phyloP scores from a whole-genome alignment of 1,284 basidiomycete genomes.

The Ceratobasidium sp. region DNA sequence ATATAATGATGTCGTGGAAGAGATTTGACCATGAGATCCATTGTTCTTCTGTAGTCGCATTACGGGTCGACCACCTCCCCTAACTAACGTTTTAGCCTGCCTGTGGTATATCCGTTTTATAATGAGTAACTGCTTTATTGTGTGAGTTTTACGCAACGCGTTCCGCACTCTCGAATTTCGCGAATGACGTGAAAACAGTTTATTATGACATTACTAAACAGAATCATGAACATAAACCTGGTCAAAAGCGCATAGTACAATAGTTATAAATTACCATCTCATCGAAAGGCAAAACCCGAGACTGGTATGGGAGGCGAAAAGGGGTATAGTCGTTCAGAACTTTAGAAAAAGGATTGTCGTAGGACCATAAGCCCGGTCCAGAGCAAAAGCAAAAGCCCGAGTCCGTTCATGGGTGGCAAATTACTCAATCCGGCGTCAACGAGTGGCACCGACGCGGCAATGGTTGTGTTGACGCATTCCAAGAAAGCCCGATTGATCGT shows the following conservation, averaged over 20 bases:
- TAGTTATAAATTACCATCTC: not conserved
- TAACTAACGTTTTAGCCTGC: no score
- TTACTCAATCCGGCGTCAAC: slow-evolving; percentile 32
- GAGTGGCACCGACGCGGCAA: slow-evolving; percentile 35
- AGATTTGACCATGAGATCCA: no score
- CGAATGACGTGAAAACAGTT: no score
- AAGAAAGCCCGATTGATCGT: slow-evolving; percentile 38
- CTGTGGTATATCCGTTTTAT: no score
- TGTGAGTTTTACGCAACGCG: no score
- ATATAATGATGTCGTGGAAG: no score
- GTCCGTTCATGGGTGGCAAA: slow-evolving; percentile 28
- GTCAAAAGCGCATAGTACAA: not conserved
- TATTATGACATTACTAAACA: not conserved
- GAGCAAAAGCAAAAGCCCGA: slow-evolving; percentile 19
- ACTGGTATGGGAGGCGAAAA: slow-evolving; percentile 15
- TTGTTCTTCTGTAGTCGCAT: no score
- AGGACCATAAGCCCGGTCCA: slow-evolving; percentile 10
- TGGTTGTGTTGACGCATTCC: slow-evolving; percentile 41
- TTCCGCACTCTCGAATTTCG: no score
- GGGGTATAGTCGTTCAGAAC: not conserved
- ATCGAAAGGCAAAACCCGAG: not conserved
- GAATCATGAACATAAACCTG: not conserved
- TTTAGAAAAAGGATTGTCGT: slow-evolving; percentile 17
- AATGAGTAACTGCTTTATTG: no score
- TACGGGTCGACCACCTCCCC: no score